Evolutionary conservation across 1,139 yeast species (phyloP), one percentile per base, ranked within the genome.

Genomic region (Debaryomycetaceae sp.): DNA sequence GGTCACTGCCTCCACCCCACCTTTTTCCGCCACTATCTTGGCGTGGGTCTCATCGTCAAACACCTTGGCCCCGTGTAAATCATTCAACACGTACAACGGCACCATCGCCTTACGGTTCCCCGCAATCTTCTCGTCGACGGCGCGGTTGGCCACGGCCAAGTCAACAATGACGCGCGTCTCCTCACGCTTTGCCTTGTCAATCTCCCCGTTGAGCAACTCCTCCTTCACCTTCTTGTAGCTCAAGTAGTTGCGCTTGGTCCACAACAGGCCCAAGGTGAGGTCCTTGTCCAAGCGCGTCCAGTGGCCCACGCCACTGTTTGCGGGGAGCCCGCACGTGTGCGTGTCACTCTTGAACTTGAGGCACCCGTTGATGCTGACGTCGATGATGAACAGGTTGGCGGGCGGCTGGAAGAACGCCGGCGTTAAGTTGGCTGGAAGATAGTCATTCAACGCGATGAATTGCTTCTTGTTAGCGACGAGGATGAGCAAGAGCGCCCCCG

Each of bases 391-490:
- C 33, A 49, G 42, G 36, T 61, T 65, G 5, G 65, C 51, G 2
- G 57, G 45, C 5, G 71, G 71, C 39, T 64, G 69, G 46, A 65
- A 63, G 43, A 58, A 65, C 10, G 56, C 43, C 2, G 71, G 70
- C 4, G 64, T 51, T 23, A 58, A 39, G 23, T 51, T 48, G 14
- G 43, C 40, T 1, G 66, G 66, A 12, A 64, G 37, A 33, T 50
- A 53, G 18, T 53, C 49, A 28, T 56, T 47, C 17, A 62, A 43
- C 18, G 52, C 45, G 4, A 61, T 56, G 22, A 52, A 45, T 19
- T 60, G 44, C 16, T 53, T 53, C 25, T 55, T 50, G 40, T 64
- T 56, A 14, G 71, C 71, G 11, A 59, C 22, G 8, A 60, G 41
- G 18, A 61, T 36, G 14, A 62, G 40, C 3, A 48, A 18, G 2